Evolutionary conservation across 2,329 filamentous ascomycete species (phyloP).

Genomic region (Helotiales sp.): DNA sequence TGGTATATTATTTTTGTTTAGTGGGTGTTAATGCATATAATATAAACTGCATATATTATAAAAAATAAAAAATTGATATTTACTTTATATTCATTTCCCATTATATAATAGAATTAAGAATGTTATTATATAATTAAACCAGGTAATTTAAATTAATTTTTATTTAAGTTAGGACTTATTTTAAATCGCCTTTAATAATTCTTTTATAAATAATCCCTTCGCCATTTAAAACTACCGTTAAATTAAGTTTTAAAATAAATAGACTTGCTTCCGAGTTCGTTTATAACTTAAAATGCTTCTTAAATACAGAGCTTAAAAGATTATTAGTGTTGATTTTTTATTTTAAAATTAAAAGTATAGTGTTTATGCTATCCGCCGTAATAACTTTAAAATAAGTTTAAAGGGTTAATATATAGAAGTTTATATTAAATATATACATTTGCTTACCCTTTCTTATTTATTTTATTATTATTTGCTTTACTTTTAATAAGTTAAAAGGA

Average conservation of each 20-base stretch:
- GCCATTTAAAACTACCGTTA: background rate
- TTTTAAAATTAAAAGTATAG: background rate
- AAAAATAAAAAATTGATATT: background rate
- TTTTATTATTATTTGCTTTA: background rate
- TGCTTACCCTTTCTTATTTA: background rate
- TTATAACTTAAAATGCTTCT: background rate
- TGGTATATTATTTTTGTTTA: background rate
- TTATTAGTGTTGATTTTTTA: background rate
- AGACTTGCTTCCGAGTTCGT: background rate
- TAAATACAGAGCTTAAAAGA: background rate
- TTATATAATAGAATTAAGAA: too few species aligned
- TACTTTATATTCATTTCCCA: slow-evolving; percentile 21
- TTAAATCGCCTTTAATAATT: slow-evolving; percentile 20
- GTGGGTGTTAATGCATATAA: background rate
- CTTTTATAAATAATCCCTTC: slow-evolving; percentile 21
- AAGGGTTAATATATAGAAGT: background rate
- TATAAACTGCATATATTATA: background rate
- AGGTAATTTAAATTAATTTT: too few species aligned
- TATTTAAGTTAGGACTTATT: slow-evolving; percentile 16
- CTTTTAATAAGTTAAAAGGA: background rate
- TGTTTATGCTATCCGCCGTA: background rate
- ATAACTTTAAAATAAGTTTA: background rate
- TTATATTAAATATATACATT: background rate
- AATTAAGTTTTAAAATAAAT: background rate
- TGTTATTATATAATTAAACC: too few species aligned